Base-by-base conservation (phyloP, 371 early-diverging fungal genomes). In the Blakeslea trispora region DNA sequence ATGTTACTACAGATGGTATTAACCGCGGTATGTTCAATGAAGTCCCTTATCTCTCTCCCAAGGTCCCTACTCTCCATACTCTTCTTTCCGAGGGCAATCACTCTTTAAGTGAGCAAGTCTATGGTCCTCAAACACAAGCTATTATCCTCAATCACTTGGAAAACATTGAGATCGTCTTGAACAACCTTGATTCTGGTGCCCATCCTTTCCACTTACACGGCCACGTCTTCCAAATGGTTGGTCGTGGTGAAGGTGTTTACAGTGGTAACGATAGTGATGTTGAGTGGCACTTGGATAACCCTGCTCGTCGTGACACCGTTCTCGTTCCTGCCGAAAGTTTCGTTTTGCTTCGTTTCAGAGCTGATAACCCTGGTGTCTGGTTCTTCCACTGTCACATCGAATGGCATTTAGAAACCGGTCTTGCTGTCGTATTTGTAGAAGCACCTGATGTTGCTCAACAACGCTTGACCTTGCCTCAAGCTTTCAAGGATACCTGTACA, bases 11-110 rank as follows among this genome's bases (percentile, higher is more conserved):
- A 35, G 92, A 92, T 53, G 88, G 89, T 52, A 72, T 81, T 71
- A 90, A 90, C 79, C 88, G 87, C 67, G 91, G 91, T 52, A 75
- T 85, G 23, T 92, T 94, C 83, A 92, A 92, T 75, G 80, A 81
- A 47, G 72, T 86, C 15, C 81, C 90, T n/a, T 94, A 84, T 61
- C 75, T 82, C 39, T 43, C 61, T 53, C 90, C 91, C 55, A 76
- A 75, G 54, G 83, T 85, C 4, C 92, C 94, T 15, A 45, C 87
- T 6, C 66, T 93, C 54, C 78, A 88, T 59, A 88, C 91, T 0
- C 75, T 87, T 18, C 55, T 89, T 44, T 76, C 83, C 13, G 69
- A 75, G 57, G 90, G 89, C 22, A 69, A 79, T 18, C 62, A 75
- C 14, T 69, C 86, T n/a, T 56, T 70, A 14, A 63, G 79, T 21